Percentiles rank a stretch among this genome's conserved stretches.
These are phyloP conservation scores for Gamarada debralockiae DNA, from an alignment of 495 filamentous ascomycete genomes.

Conservation along the genomic window DNA sequence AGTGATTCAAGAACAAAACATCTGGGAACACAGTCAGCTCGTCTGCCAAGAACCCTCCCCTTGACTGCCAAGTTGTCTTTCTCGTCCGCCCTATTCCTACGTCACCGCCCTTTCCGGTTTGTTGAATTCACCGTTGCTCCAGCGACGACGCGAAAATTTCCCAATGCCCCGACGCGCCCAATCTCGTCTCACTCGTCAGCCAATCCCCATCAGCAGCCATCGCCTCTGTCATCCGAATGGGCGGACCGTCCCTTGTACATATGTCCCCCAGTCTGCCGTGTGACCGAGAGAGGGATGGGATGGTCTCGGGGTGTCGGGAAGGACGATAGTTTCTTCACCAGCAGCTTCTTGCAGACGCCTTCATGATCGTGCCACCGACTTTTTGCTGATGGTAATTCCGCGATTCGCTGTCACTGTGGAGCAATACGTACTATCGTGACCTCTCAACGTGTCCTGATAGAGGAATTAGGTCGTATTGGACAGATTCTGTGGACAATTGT, in stretches of 20 bases:
- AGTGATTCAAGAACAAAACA: too few relatives aligned
- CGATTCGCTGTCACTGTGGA: conserved; percentile 7
- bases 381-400: not conserved
- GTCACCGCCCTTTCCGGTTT: too few relatives aligned
- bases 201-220: not conserved
- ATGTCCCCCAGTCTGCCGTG: not conserved
- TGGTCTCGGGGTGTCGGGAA: not conserved
- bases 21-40: too few relatives aligned
- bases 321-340: not conserved
- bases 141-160: too few relatives aligned
- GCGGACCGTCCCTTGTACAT: conserved; percentile 5
- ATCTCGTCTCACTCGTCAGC: too few relatives aligned
- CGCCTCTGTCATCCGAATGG: not conserved
- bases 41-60: too few relatives aligned
- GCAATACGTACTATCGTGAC: conserved; percentile 3
- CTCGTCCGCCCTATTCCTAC: too few relatives aligned
- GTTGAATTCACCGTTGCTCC: too few relatives aligned
- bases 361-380: not conserved
- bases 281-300: not conserved
- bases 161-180: not conserved
- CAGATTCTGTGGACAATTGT: conserved; percentile 6
- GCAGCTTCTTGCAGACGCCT: not conserved
- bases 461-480: conserved; percentile 11
- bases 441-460: conserved; percentile 16
- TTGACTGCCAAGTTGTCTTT: too few relatives aligned